Base-by-base conservation (phyloP, 2,329 filamentous ascomycete species). In the Lachnellula subtilissima region DNA sequence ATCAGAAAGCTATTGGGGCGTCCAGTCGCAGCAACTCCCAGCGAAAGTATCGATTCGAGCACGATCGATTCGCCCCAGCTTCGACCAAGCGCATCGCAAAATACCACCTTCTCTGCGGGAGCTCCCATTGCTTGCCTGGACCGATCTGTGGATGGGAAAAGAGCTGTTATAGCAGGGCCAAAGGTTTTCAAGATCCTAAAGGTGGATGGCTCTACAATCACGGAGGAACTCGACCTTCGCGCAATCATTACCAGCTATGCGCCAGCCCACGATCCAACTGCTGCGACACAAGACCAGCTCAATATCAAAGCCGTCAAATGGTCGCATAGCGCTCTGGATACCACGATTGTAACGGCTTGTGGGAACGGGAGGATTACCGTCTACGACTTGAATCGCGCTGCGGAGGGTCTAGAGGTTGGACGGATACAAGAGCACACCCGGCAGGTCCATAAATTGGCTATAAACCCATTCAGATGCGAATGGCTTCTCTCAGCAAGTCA, bases 281-380 rank as follows among this genome's bases (percentile, higher is more conserved):
- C 62, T 19, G 62, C 75, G 0, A 70, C 70, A 7, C 67, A 75
- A 48, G 83, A 87, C 58, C 83, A 86, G 68, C 74, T 86, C 49
- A 84, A 83, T 37, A 85, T 87, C 60, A 79, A 80, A 62, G 81
- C 85, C 58, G 82, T 84, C 50, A 83, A 82, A 66, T 83, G 83
- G 77, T 74, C 75, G 22, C 75, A 79, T 57, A 65, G 67, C 32
- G 75, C 73, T 15, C 54, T 68, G 55, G 75, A 78, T 59, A 76
- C 77, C 14, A 78, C 76, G 39, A 77, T 86, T 53, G 83, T 85
- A 61, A 86, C 84, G 0, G 84, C 84, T 2, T 85, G 82, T 65
- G 79, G 80, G 50, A 83, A 80, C 58, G 84, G 84, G 64, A 82
- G 83, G 69, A 84, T 87, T 62, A 85, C 85, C 58, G 75, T 81